These are phyloP conservation scores for Corylus heterophylla DNA, from an alignment of 306 rosid genomes.

Conservation along the genomic window DNA sequence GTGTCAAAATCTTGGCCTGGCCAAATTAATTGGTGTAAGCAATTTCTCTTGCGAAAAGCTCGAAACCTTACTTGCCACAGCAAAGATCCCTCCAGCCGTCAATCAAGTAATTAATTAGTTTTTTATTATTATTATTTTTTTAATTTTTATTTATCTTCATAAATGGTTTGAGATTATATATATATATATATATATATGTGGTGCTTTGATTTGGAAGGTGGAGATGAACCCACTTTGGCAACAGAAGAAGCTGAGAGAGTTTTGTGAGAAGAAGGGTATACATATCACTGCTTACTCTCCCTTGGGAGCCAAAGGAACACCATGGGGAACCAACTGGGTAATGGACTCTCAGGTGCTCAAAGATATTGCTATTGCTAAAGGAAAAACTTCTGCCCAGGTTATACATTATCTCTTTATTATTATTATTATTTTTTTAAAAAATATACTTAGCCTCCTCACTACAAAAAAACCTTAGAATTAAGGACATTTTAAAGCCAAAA, in stretches of 20 bases:
- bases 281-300: conserved; percentile 7
- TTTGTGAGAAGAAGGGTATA: conserved; percentile 7
- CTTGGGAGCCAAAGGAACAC: conserved; percentile 12
- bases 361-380: not conserved
- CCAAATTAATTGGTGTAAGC: conserved; percentile 55
- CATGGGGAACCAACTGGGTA: not conserved
- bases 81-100: conserved; percentile 33
- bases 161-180: no score
- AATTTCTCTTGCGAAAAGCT: conserved; percentile 56
- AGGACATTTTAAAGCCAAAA: no score
- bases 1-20: conserved; percentile 44
- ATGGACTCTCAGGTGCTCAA: conserved; percentile 4
- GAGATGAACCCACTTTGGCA: conserved; percentile 11
- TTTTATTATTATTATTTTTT: not conserved
- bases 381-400: conserved; percentile 9
- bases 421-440: no score
- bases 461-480: no score
- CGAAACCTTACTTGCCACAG: conserved; percentile 30
- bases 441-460: no score
- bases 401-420: not conserved
- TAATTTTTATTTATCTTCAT: not conserved
- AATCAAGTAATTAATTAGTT: conserved; percentile 33
- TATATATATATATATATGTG: no score
- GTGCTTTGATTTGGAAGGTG: not conserved
- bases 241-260: not conserved